Conservation (phyloP, 805 yeast species). For the Cyberlindnera subsufficiens region DNA sequence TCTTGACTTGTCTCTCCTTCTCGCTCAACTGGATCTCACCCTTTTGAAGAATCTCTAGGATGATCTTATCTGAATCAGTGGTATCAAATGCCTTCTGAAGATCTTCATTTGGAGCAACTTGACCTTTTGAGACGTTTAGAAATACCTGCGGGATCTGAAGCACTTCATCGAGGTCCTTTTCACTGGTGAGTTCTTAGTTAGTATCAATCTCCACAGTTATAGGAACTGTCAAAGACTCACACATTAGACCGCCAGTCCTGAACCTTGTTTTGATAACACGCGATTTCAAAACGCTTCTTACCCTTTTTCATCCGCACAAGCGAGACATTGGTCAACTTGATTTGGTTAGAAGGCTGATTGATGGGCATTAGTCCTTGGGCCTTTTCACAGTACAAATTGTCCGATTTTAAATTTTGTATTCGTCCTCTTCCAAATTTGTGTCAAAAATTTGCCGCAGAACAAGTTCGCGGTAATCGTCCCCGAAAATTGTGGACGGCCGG, state of each 20-base stretch:
- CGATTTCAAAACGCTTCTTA: constrained; percentile 87
- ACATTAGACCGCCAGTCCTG: constrained; percentile 88
- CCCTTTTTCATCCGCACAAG: constrained; percentile 87
- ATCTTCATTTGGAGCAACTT: constrained; percentile 85
- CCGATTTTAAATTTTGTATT: not conserved
- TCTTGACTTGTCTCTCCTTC: constrained; percentile 78
- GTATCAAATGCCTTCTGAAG: constrained; percentile 67
- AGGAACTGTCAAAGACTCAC: constrained; percentile 2
- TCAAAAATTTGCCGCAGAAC: no score
- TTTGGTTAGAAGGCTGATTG: constrained; percentile 85
- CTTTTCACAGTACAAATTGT: not conserved
- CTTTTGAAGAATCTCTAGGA: constrained; percentile 75
- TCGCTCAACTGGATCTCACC: constrained; percentile 95
- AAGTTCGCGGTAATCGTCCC: no score
- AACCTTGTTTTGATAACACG: constrained; percentile 94
- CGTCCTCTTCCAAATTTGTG: not conserved
- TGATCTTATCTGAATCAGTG: constrained; percentile 66
- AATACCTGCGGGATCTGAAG: constrained; percentile 95
- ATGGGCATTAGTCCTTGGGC: constrained; percentile 40
- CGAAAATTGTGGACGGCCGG: no score
- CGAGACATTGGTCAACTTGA: constrained; percentile 89
- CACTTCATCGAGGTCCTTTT: constrained; percentile 92
- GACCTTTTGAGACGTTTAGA: constrained; percentile 89
- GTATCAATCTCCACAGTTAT: no score
- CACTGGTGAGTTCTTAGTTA: constrained; percentile 29